phyloP scores from a whole-genome alignment of 2,329 filamentous ascomycete species.

The Aspergillus flavus region DNA sequence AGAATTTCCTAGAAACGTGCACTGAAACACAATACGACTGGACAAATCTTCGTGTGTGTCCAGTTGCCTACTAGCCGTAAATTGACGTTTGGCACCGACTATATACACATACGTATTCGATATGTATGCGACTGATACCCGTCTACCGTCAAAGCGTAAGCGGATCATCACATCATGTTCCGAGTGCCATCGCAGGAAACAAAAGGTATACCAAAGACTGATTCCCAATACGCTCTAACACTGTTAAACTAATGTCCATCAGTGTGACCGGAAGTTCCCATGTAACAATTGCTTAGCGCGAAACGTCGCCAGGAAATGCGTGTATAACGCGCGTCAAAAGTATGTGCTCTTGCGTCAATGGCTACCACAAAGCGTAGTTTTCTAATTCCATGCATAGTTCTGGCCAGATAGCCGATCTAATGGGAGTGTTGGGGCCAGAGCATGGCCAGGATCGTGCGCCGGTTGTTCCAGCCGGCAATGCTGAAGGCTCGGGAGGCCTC shows the following conservation, averaged over 20 bases:
- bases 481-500: neutral
- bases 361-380: neutral
- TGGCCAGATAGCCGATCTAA: neutral
- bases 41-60: too few relatives aligned
- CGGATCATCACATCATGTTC: neutral
- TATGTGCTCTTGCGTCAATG: neutral
- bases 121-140: neutral
- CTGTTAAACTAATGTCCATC: neutral
- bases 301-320: neutral
- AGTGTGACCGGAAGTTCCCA: neutral
- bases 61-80: neutral
- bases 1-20: neutral
- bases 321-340: neutral
- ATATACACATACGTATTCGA: neutral
- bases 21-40: neutral
- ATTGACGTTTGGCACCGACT: neutral
- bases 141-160: neutral
- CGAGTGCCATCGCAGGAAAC: neutral
- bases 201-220: neutral
- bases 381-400: neutral
- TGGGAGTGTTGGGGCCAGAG: neutral
- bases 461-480: neutral
- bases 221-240: neutral
- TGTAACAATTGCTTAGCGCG: neutral
- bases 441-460: neutral